phyloP scores from a whole-genome alignment of 2,329 filamentous ascomycete genomes.

The Hymenoscyphus fructigenus region DNA sequence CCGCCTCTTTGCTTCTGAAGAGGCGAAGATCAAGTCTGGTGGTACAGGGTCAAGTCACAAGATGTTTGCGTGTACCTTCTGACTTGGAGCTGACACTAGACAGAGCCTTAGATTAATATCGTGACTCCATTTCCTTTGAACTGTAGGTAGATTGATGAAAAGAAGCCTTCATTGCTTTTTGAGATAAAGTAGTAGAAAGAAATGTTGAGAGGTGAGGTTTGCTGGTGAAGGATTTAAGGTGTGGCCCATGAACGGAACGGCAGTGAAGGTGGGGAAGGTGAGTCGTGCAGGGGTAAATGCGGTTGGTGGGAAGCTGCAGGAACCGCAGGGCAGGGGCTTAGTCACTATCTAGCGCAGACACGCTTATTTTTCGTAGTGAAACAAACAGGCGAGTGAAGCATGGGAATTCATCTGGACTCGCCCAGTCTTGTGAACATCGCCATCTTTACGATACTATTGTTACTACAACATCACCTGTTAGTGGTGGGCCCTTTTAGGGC shows the following conservation, averaged over 20 bases:
- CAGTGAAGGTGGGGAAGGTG: not conserved
- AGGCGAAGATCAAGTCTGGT: not conserved
- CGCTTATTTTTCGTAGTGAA: not conserved
- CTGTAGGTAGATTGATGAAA: too few species aligned
- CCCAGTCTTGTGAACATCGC: not conserved
- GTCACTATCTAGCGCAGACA: not conserved
- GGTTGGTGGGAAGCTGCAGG: not conserved
- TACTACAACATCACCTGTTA: not conserved
- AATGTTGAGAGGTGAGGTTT: not conserved
- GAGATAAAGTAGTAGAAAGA: too few species aligned
- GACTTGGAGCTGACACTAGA: not conserved
- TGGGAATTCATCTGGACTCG: not conserved
- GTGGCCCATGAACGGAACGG: not conserved
- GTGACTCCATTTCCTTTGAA: not conserved
- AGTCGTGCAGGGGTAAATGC: not conserved
- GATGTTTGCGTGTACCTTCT: not conserved
- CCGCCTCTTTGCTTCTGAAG: not conserved
- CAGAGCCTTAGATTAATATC: too few species aligned
- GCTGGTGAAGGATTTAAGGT: not conserved
- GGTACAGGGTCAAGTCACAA: not conserved
- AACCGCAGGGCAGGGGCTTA: not conserved
- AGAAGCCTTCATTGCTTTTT: not conserved
- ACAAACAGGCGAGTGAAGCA: not conserved
- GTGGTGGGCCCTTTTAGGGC: slow-evolving; percentile 32
- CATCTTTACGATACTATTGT: not conserved